phyloP scores from a whole-genome alignment of 2,329 filamentous ascomycete genomes.

The Colletotrichum sp. region DNA sequence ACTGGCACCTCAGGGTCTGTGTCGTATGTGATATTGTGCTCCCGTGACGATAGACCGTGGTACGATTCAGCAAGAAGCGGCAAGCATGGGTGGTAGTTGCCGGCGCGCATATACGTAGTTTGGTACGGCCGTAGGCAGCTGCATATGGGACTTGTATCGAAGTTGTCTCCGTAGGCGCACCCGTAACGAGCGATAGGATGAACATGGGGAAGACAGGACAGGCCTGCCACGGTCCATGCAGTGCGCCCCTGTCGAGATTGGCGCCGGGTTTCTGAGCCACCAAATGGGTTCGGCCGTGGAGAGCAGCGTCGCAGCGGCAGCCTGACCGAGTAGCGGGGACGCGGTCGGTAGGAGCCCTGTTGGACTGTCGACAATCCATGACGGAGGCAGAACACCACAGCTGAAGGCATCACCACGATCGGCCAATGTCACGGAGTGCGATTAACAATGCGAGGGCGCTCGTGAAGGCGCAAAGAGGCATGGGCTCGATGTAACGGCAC shows the following conservation, averaged over 20 bases:
- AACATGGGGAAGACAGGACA: not conserved
- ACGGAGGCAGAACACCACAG: not conserved
- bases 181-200: not conserved
- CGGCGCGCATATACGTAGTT: not conserved
- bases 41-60: not conserved
- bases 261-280: not conserved
- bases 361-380: not conserved
- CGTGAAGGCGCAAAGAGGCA: not conserved
- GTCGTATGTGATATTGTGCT: not conserved
- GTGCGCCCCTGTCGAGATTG: not conserved
- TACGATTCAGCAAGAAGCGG: not conserved
- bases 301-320: not conserved
- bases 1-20: not conserved
- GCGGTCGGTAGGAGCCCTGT: not conserved
- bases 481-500: not conserved
- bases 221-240: not conserved
- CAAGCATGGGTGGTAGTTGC: not conserved
- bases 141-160: not conserved
- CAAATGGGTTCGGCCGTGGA: not conserved
- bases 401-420: not conserved
- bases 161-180: not conserved
- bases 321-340: not conserved
- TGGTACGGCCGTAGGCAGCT: slow-evolving; percentile 11
- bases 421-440: not conserved
- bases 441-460: not conserved